Evolutionary conservation across 169 alveolate species (phyloP), one percentile per base, ranked within the genome.

Genomic region (Plasmodium malariae): DNA sequence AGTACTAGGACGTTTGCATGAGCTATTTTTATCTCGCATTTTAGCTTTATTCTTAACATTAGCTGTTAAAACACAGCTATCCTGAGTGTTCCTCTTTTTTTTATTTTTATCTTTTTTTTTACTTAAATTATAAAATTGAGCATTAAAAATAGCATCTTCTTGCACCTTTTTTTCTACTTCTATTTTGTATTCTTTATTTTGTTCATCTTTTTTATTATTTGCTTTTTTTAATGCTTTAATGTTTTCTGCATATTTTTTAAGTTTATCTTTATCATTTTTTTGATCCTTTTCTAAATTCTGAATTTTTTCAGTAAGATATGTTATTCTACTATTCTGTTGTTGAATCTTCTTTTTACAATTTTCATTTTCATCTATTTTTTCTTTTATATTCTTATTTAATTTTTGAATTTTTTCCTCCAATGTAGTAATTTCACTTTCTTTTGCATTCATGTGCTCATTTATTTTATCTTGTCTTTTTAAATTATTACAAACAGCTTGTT

Each of bases 351-450:
- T 76, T 76, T 76, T 76, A 34, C 37, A 62, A 1, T 62, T 76
- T 62, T 76, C 89, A 34, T 60, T 76, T 62, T 76, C 89, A 11
- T 76, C 89, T 0, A 30, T 76, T 76, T 76, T 76, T 5, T 76
- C 89, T 26, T 54, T 62, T 9, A 76, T 48, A 30, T 30, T 17
- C 45, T 76, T 60, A 36, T 76, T 76, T 34, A 43, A 62, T 63
- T 76, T 76, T 62, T 76, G 32, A 1, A 69, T 45, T 67, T 62
- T 76, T 19, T 62, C 89, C 14, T 76, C 70, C 21, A 76, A 49
- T 36, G 43, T 19, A 21, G 21, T 19, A 26, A 76, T 76, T 62
- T 43, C 19, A 67, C 6, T 62, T 26, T 76, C 89, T 55, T 76
- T 76, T 26, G 12, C 28, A 54, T 60, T 76, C 34, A 55, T 63